Base-by-base conservation (phyloP, 306 rosid species). In the Cicer bijugum region DNA sequence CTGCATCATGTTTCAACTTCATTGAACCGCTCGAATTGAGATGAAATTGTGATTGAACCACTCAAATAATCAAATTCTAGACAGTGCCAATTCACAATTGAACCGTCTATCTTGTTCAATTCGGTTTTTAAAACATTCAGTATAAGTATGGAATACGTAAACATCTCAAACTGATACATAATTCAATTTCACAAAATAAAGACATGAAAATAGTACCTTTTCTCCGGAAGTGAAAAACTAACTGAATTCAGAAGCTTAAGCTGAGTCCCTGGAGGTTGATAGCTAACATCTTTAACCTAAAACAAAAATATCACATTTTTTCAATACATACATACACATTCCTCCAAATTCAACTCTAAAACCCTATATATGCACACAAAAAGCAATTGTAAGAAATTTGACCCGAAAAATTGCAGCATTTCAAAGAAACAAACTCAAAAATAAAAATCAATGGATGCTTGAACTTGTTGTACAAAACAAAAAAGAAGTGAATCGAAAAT, bases 261-360 rank as follows among this genome's bases (percentile, higher is more conserved):
- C 86, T 93, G 89, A 8, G 92, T 89, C 81, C 98, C 98, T 1
- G 97, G 96, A 2, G 94, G 91, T 71, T 89, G 92, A 86, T 91
- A 93, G 84, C 89, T 78, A 51, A 88, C 88, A 77, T 89, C 93
- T 85, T 77, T 86, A 57, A 88, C 98, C 98, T 89, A 52, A 40
- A 42, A 28, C 57, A 68, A 71, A 74, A 6, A 62, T 1, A 46
- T 10, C 15, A 50, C 20, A 78, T 8, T n/a, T 16, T 37, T 9
- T 43, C 12, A 75, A 43, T 40, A 60, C 69, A 33, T 48, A 72
- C 52, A 12, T 35, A 56, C 10, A 19, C 7, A 50, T 45, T 53
- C 20, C 70, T 6, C 42, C 15, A 69, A 59, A 58, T 70, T 62
- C 59, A 58, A 52, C 33, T 14, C 10, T 12, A 66, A 47, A 15